These are phyloP conservation scores for Malus hybrid DNA, from an alignment of 331 rosid species.

Conservation along the genomic window DNA sequence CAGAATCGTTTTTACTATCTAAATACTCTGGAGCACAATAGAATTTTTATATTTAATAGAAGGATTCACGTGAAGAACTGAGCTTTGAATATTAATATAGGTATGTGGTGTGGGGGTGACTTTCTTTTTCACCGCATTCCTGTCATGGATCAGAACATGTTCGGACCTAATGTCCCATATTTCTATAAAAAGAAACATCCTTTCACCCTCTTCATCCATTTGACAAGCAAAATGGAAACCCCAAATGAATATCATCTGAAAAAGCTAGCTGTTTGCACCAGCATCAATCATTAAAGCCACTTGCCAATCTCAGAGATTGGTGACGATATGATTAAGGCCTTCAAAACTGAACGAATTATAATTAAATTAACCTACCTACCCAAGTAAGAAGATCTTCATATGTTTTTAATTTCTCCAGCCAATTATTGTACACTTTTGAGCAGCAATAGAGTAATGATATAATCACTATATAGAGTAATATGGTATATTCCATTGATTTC, in stretches of 20 bases:
- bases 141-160: slow-evolving; percentile 35
- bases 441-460: background rate
- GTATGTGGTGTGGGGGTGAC: slow-evolving; percentile 13
- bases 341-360: background rate
- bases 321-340: background rate
- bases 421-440: background rate
- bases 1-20: too few species aligned
- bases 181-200: slow-evolving; percentile 27
- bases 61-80: background rate
- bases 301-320: background rate
- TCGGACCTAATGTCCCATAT: slow-evolving; percentile 18
- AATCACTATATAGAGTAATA: background rate
- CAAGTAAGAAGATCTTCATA: background rate
- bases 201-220: slow-evolving; percentile 17
- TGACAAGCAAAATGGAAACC: background rate
- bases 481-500: background rate
- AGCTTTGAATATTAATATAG: background rate
- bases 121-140: slow-evolving; percentile 56
- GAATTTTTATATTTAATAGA: too few species aligned
- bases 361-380: background rate
- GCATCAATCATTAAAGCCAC: background rate
- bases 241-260: background rate
- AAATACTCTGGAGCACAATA: too few species aligned
- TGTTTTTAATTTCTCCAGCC: background rate
- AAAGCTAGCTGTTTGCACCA: background rate